phyloP scores from a whole-genome alignment of 306 rosid genomes.

The Gillenia trifoliata region DNA sequence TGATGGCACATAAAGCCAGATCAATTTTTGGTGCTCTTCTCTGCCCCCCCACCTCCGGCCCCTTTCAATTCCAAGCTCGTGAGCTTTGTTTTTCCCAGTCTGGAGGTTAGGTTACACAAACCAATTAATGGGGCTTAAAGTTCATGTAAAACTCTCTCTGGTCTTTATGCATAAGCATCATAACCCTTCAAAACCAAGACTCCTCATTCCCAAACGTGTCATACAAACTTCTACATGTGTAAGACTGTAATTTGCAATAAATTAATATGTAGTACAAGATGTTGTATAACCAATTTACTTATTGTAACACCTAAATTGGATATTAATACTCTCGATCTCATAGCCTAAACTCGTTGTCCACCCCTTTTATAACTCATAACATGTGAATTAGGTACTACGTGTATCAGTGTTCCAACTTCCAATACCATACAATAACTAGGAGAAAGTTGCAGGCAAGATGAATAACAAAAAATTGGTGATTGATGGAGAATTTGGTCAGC shows the following conservation, averaged over 20 bases:
- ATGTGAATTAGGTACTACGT: no score
- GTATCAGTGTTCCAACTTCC: not conserved
- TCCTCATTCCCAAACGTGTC: not conserved
- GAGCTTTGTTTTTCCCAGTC: not conserved
- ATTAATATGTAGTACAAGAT: no score
- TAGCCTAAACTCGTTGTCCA: not conserved
- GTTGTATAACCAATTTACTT: no score
- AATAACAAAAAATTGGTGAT: not conserved
- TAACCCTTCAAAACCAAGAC: not conserved
- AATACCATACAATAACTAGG: not conserved
- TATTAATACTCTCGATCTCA: no score
- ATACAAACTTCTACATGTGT: not conserved
- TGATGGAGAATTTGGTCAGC: not conserved
- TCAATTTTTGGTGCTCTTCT: not conserved
- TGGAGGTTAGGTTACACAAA: not conserved
- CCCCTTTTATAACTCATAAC: no score
- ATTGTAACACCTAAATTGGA: not conserved
- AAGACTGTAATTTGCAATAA: no score
- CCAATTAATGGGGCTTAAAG: no score
- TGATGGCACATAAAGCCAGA: not conserved
- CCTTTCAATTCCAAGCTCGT: not conserved
- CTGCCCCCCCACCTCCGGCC: not conserved
- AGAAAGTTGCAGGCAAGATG: no score
- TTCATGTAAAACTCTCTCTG: not conserved
- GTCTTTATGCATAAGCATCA: not conserved